A percentile compares a stretch with the other conserved stretches of the same genome.
Evolutionary conservation across 768 basidiomycete genomes (phyloP).

Genomic region (Termitomyces sp.): DNA sequence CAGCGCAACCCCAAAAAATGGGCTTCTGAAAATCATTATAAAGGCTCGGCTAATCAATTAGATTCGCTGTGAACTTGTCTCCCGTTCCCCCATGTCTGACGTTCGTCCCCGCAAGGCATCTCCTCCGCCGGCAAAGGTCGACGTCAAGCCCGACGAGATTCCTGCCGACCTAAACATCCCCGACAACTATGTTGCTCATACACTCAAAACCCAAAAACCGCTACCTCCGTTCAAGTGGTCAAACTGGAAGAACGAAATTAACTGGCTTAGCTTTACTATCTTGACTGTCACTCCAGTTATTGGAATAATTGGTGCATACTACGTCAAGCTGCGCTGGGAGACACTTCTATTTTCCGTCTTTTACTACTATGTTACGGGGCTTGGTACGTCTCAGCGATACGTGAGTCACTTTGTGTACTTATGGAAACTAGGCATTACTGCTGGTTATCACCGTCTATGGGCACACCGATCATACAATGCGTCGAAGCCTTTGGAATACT

Average conservation of each 20-base stretch:
- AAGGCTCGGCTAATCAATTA: constrained; percentile 11
- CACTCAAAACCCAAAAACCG: constrained; percentile 60
- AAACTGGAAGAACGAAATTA: constrained; percentile 57
- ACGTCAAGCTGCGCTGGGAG: constrained; percentile 62
- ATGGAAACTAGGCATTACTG: constrained; percentile 60
- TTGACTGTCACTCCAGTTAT: constrained; percentile 71
- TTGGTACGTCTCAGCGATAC: constrained; percentile 45
- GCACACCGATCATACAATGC: constrained; percentile 96
- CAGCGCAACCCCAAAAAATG: constrained; percentile 16
- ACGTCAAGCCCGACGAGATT: constrained; percentile 15
- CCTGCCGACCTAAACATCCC: constrained; percentile 60
- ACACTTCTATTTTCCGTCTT: constrained; percentile 53
- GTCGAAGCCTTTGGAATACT: constrained; percentile 76
- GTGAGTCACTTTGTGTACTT: neutral
- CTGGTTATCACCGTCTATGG: constrained; percentile 97
- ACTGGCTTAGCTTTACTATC: constrained; percentile 72
- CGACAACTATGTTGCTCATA: constrained; percentile 80
- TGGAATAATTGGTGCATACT: constrained; percentile 66
- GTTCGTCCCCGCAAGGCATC: constrained; percentile 20
- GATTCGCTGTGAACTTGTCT: neutral
- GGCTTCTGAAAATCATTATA: constrained; percentile 11
- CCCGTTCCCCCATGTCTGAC: constrained; percentile 21
- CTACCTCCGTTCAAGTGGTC: constrained; percentile 63
- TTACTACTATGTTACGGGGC: constrained; percentile 47
- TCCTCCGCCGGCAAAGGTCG: constrained; percentile 11